A percentile compares a stretch with the other conserved stretches of the same genome.
Conservation (phyloP, 176 grass and related monocot species). For the Oryza coarctata region DNA sequence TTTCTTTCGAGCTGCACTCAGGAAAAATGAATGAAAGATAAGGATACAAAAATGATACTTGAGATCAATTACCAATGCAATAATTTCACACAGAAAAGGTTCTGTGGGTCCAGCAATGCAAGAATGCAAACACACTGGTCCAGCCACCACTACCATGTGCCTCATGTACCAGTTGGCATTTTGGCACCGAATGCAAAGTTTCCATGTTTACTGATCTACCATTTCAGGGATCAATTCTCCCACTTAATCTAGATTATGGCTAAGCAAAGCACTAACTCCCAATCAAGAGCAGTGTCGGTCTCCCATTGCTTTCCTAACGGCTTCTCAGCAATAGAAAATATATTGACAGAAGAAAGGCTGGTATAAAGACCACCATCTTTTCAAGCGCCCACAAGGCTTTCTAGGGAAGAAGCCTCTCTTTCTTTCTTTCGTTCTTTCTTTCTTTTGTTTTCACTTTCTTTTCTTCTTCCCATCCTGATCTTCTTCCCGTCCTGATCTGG, state of each 20-base stretch:
- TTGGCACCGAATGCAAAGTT: slow-evolving; percentile 47
- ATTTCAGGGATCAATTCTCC: slow-evolving; percentile 39
- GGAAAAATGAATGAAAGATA: neutral
- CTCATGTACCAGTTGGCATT: slow-evolving; percentile 49
- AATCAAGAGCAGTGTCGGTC: slow-evolving; percentile 48
- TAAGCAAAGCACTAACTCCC: slow-evolving; percentile 31
- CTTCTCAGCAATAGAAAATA: slow-evolving; percentile 50
- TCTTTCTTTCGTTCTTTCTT: slow-evolving; percentile 19
- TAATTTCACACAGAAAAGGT: slow-evolving; percentile 55
- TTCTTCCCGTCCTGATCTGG: slow-evolving; percentile 52
- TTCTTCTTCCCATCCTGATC: slow-evolving; percentile 46
- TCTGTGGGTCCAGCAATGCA: slow-evolving; percentile 43
- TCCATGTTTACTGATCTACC: slow-evolving; percentile 46
- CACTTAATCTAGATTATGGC: slow-evolving; percentile 12
- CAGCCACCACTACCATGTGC: slow-evolving; percentile 58
- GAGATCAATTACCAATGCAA: slow-evolving; percentile 47
- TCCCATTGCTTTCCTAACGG: slow-evolving; percentile 40
- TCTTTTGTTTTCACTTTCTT: neutral
- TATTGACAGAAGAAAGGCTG: slow-evolving; percentile 36
- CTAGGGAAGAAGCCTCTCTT: slow-evolving; percentile 29
- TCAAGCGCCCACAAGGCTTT: slow-evolving; percentile 35
- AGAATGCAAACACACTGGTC: slow-evolving; percentile 48
- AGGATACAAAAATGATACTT: slow-evolving; percentile 41
- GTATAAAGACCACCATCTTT: slow-evolving; percentile 64
- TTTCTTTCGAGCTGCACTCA: slow-evolving; percentile 26